A percentile compares a stretch with the other conserved stretches of the same genome.
Evolutionary conservation across 2,329 filamentous ascomycete species (phyloP).

Genomic region (Pseudogymnoascus sp.): DNA sequence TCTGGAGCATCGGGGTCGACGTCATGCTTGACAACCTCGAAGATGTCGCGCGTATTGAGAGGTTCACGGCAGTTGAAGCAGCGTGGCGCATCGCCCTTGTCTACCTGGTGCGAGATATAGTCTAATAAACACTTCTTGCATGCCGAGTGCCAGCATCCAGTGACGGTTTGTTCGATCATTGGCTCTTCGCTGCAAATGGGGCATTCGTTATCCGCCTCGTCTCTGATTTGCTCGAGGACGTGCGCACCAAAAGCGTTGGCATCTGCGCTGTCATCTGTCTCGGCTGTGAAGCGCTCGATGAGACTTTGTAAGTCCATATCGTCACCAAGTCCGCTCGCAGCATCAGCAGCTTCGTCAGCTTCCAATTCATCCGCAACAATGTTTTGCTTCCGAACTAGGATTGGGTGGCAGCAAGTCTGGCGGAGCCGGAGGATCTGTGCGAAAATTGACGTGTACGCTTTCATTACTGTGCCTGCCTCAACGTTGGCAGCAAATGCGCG

Average conservation of each 20-base stretch:
- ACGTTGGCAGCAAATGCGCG: conserved; percentile 79
- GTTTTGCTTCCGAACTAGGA: conserved; percentile 78
- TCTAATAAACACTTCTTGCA: conserved; percentile 90
- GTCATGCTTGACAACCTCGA: conserved; percentile 83
- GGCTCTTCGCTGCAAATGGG: conserved; percentile 93
- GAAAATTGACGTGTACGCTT: conserved; percentile 95
- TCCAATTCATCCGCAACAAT: conserved; percentile 85
- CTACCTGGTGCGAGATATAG: conserved; percentile 80
- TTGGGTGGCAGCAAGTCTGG: conserved; percentile 89
- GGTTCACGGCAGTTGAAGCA: conserved; percentile 88
- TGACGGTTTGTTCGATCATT: conserved; percentile 91
- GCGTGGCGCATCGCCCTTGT: conserved; percentile 66
- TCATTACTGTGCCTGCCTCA: conserved; percentile 86
- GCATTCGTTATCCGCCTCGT: conserved; percentile 82
- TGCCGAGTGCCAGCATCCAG: conserved; percentile 94
- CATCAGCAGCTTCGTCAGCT: conserved; percentile 69
- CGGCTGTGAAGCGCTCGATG: conserved; percentile 74
- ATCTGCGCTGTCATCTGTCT: conserved; percentile 55
- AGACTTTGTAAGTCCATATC: conserved; percentile 92
- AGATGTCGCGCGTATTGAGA: conserved; percentile 78
- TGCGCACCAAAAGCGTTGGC: conserved; percentile 75
- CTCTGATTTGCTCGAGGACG: conserved; percentile 83
- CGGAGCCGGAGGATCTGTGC: conserved; percentile 89
- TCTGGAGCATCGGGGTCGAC: conserved; percentile 43
- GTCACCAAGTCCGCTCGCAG: conserved; percentile 74